Evolutionary conservation across 75 land plant genomes (phyloP).

Genomic region (Cryptomeria japonica): DNA sequence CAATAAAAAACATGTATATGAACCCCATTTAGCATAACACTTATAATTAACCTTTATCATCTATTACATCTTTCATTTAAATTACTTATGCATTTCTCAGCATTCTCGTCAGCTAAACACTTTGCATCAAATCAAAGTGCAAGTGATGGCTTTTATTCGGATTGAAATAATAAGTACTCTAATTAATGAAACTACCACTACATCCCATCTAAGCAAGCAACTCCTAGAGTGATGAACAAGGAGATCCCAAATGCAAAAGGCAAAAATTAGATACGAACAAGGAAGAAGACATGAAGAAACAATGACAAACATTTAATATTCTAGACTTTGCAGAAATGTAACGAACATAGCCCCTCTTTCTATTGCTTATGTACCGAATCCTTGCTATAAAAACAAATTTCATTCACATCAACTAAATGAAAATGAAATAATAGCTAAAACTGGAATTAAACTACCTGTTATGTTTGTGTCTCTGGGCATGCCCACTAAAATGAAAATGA

Average conservation of each 20-base stretch:
- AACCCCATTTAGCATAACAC: not conserved
- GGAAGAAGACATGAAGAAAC: not conserved
- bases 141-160: not conserved
- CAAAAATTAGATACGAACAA: not conserved
- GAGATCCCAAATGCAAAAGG: not conserved
- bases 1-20: not conserved
- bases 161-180: not conserved
- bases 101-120: not conserved
- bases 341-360: not conserved
- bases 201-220: slow-evolving; percentile 1
- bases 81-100: not conserved
- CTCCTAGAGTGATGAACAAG: not conserved
- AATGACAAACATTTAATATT: not conserved
- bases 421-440: not conserved
- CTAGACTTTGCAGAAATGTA: not conserved
- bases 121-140: not conserved
- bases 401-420: not conserved
- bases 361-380: not conserved
- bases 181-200: not conserved
- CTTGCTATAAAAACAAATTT: not conserved
- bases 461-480: not conserved
- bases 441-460: not conserved
- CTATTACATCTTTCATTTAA: not conserved
- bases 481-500: not conserved
- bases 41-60: not conserved